Percentiles rank a stretch among this genome's conserved stretches.
phyloP scores from a whole-genome alignment of 1,139 yeast species.

The Arxiozyma telluris region DNA sequence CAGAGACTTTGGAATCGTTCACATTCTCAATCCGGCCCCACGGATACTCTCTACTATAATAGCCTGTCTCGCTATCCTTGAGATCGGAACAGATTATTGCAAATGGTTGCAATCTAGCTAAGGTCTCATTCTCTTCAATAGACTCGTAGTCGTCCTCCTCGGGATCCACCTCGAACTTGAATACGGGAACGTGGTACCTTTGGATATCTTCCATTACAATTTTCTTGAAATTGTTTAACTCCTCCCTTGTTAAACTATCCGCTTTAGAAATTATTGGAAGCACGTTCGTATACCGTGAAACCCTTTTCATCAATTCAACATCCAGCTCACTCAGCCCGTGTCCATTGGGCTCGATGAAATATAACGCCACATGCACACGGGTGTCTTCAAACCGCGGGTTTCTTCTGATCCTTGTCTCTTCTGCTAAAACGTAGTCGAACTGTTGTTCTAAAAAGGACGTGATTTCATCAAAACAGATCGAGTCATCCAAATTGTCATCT shows the following conservation, averaged over 20 bases:
- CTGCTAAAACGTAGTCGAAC: conserved; percentile 69
- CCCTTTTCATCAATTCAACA: conserved; percentile 54
- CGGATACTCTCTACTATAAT: conserved; percentile 61
- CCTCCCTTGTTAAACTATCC: conserved; percentile 57
- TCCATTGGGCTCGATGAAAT: conserved; percentile 67
- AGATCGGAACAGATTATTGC: conserved; percentile 62
- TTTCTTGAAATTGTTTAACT: conserved; percentile 45
- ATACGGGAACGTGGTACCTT: conserved; percentile 59
- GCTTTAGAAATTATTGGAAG: conserved; percentile 64
- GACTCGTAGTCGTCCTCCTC: conserved; percentile 55
- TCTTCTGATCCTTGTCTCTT: conserved; percentile 69
- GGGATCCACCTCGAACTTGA: conserved; percentile 50
- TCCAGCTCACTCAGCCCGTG: conserved; percentile 71
- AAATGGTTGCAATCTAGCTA: conserved; percentile 60
- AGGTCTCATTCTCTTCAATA: conserved; percentile 54
- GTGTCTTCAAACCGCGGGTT: conserved; percentile 74
- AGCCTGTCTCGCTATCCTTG: conserved; percentile 39
- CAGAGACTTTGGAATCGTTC: conserved; percentile 52
- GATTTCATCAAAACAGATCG: conserved; percentile 57
- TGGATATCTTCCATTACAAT: conserved; percentile 52
- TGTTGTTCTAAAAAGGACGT: conserved; percentile 75
- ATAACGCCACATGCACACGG: conserved; percentile 62
- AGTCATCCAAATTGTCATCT: conserved; percentile 63
- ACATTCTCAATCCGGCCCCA: conserved; percentile 53
- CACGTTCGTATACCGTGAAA: conserved; percentile 63